Evolutionary conservation across 2,329 filamentous ascomycete genomes (phyloP).

Genomic region (Fusarium napiforme): DNA sequence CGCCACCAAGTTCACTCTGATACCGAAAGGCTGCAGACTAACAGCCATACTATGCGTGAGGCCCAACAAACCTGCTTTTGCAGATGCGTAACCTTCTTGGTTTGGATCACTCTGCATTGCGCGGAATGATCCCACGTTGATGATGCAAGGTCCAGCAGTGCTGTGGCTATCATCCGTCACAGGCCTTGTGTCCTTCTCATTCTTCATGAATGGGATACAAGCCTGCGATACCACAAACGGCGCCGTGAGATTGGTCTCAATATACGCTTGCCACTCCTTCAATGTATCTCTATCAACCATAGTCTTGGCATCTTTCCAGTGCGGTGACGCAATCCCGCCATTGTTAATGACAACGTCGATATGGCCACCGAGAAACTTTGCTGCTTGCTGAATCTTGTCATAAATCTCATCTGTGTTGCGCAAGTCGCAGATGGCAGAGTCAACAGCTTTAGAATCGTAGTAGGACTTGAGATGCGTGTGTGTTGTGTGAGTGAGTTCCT

Average conservation of each 20-base stretch:
- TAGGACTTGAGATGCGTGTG: conserved; percentile 10
- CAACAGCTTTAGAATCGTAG: not conserved
- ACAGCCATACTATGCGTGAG: conserved; percentile 23
- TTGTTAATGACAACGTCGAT: conserved; percentile 18
- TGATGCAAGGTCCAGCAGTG: conserved; percentile 12
- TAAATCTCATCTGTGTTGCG: conserved; percentile 2
- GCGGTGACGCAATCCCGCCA: conserved; percentile 12
- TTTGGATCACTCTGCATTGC: conserved; percentile 19
- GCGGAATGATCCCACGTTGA: conserved; percentile 14
- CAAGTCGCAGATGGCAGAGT: not conserved
- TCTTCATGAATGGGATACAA: conserved; percentile 17
- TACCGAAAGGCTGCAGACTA: not conserved
- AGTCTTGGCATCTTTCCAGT: conserved; percentile 15
- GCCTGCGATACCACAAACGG: conserved; percentile 13
- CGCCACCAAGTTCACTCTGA: conserved; percentile 13
- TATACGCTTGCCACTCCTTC: not conserved
- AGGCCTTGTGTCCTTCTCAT: not conserved
- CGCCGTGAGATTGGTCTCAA: conserved; percentile 9
- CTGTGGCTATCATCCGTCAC: conserved; percentile 13
- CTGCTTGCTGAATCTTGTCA: conserved; percentile 8
- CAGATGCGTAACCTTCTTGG: conserved; percentile 8
- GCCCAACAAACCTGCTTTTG: conserved; percentile 6
- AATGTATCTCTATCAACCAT: conserved; percentile 9
- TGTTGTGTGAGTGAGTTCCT: conserved; percentile 8
- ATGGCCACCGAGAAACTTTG: not conserved